Conservation (phyloP, 148 eudicot genomes). For the Fallopia convolvulus region DNA sequence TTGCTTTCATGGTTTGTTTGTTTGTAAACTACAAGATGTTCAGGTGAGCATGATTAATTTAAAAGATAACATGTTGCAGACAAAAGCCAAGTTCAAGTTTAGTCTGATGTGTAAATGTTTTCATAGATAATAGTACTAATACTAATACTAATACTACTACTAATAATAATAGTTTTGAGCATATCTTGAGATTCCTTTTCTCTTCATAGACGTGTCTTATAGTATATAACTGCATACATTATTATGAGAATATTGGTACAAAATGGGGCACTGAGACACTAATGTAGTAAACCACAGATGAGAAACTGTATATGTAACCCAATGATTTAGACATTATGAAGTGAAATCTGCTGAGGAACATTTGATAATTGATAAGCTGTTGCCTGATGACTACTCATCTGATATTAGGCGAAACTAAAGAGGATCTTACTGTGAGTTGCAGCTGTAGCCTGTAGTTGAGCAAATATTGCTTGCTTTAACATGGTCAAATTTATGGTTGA, state of each 20-base stretch:
- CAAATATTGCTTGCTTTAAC: not conserved
- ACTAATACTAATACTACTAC: not conserved
- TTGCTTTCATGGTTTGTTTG: not conserved
- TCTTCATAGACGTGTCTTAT: not conserved
- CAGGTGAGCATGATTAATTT: not conserved
- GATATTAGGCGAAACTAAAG: not conserved
- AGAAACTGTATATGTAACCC: not conserved
- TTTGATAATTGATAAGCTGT: not conserved
- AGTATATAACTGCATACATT: not conserved
- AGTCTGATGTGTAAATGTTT: not conserved
- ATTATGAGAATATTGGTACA: conserved; percentile 3
- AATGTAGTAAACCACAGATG: not conserved
- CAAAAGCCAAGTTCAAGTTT: not conserved
- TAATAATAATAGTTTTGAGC: not conserved
- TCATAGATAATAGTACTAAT: no score
- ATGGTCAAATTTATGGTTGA: not conserved
- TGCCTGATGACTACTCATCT: conserved; percentile 1
- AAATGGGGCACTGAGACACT: not conserved
- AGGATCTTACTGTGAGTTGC: not conserved
- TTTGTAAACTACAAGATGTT: not conserved
- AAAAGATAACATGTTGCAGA: not conserved
- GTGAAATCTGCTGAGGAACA: not conserved
- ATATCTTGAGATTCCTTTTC: not conserved
- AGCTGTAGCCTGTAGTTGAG: not conserved
- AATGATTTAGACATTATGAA: not conserved